Base-by-base conservation (phyloP, 768 basidiomycete genomes). In the Naematelia aurantialba region DNA sequence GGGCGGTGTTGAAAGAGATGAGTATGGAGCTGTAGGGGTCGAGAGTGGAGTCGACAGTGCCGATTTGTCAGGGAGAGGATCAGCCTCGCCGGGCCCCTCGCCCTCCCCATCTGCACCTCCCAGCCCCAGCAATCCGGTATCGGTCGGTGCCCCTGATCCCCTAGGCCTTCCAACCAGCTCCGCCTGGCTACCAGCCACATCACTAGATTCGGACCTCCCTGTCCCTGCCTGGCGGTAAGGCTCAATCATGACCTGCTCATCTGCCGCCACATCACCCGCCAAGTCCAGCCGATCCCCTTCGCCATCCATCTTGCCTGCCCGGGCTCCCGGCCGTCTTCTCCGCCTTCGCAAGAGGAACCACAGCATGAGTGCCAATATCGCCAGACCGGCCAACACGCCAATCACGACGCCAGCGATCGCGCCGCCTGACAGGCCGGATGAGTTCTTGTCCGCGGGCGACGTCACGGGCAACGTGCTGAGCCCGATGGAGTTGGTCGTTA, bases 361-460 rank as follows among this genome's bases (percentile, higher is more conserved):
- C 4, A 68, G 27, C 2, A 57, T n/a, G 12, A 53, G 3, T 0
- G 44, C 66, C 11, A 63, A 21, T 3, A 68, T 42, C 14, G 56
- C 66, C 1, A 68, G 26, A 14, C 45, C 22, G 12, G 51, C 66
- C 3, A 69, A 19, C 10, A 61, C 57, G 3, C 71, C 71, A n/a
- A 73, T 56, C 14, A 66, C 68, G 2, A 69, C 55, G 4, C 71
- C 71, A 2, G 71, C 71, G 13, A 73, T 73, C 2, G 62, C 66
- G 8, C 68, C 68, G 17, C 60, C 65, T 17, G 29, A 21, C 4
- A 57, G 21, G 0, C 59, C 58, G 19, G 8, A 14, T 2, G 49
- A 22, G 5, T 27, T 24, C 8, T 17, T 46, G 19, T 17, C 13
- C 5, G 59, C 52, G 2, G 65, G 49, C 17, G 52, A 17, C 0